A percentile compares a stretch with the other conserved stretches of the same genome.
phyloP scores from a whole-genome alignment of 192 early-diverging fungal genomes.

The Mortierella alpina region DNA sequence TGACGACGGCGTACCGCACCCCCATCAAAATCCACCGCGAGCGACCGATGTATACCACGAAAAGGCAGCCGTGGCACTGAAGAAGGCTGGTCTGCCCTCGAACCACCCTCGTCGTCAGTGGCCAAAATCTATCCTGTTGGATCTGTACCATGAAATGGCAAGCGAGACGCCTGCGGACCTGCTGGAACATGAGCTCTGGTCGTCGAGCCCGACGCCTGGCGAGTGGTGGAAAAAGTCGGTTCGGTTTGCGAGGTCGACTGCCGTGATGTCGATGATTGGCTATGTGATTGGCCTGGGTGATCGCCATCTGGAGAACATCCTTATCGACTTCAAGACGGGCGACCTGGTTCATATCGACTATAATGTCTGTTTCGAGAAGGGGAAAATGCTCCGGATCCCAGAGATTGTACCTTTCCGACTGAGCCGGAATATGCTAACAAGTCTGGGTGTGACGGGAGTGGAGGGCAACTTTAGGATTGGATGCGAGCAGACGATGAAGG shows the following conservation, averaged over 20 bases:
- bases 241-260: conserved; percentile 83
- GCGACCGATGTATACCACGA: conserved; percentile 84
- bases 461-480: conserved; percentile 84
- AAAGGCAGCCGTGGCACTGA: conserved; percentile 69
- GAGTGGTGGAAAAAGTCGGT: conserved; percentile 83
- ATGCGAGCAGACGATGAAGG: conserved; percentile 82
- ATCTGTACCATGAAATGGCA: conserved; percentile 71
- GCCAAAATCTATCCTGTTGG: conserved; percentile 68
- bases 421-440: conserved; percentile 89
- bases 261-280: conserved; percentile 87
- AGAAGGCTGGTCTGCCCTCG: conserved; percentile 61
- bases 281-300: conserved; percentile 94
- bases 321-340: conserved; percentile 83
- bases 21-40: conserved; percentile 49
- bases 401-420: conserved; percentile 94
- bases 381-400: conserved; percentile 85
- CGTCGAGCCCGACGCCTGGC: conserved; percentile 65
- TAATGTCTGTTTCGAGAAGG: conserved; percentile 97
- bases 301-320: conserved; percentile 92
- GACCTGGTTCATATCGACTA: conserved; percentile 96
- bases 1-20: conserved; percentile 37
- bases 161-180: conserved; percentile 75
- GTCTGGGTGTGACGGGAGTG: conserved; percentile 84
- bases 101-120: conserved; percentile 73
- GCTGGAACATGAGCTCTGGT: conserved; percentile 74